Percentiles rank a stretch among this genome's conserved stretches.
phyloP scores from a whole-genome alignment of 1,139 yeast genomes.

The Candida labiduridarum region DNA sequence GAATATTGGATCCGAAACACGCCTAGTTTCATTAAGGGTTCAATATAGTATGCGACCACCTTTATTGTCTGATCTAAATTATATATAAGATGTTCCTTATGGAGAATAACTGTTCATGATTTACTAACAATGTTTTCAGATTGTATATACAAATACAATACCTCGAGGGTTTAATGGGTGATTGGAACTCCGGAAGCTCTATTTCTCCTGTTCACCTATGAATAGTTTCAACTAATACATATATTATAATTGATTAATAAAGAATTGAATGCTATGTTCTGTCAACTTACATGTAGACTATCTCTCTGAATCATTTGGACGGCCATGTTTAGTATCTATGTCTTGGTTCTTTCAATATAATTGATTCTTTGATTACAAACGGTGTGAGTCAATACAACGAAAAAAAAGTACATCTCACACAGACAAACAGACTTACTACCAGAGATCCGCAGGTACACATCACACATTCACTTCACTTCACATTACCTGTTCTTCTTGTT shows the following conservation, averaged over 20 bases:
- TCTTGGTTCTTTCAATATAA: not conserved
- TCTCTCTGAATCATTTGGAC: too few species aligned
- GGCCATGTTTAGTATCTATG: not conserved
- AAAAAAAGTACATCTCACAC: not conserved
- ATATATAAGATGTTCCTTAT: not conserved
- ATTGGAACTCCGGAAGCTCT: not conserved
- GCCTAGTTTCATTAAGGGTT: slow-evolving; percentile 50
- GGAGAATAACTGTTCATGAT: not conserved
- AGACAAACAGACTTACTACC: not conserved
- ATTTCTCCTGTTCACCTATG: too few species aligned
- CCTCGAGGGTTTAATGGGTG: not conserved
- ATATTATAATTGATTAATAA: too few species aligned
- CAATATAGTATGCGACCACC: slow-evolving; percentile 47
- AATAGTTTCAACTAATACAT: too few species aligned
- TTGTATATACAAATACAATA: not conserved
- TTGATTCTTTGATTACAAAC: too few species aligned
- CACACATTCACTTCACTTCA: not conserved
- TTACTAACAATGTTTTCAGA: slow-evolving; percentile 2
- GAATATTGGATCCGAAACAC: slow-evolving; percentile 44
- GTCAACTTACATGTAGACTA: too few species aligned
- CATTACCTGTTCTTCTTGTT: not conserved
- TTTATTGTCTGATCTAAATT: slow-evolving; percentile 15
- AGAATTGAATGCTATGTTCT: too few species aligned
- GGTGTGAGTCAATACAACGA: not conserved
- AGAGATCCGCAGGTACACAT: not conserved